Percentiles rank a stretch among this genome's conserved stretches.
These are phyloP conservation scores for Beta macrorhiza DNA, from an alignment of 179 eudicot genomes.

Conservation along the genomic window DNA sequence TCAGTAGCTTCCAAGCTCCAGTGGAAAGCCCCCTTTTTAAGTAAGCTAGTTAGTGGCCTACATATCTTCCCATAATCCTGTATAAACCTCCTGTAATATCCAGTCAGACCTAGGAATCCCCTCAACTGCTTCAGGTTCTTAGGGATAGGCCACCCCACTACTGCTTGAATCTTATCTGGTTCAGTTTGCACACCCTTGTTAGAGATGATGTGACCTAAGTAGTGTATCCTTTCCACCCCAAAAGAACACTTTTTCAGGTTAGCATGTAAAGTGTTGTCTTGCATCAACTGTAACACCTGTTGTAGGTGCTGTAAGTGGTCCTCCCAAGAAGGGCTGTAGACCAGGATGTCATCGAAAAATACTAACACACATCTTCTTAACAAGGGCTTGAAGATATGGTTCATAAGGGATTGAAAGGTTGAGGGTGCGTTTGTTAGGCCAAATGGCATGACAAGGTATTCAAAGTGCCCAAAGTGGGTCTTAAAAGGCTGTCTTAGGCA, in stretches of 20 bases:
- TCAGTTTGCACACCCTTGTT: too few relatives aligned
- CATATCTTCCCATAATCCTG: too few relatives aligned
- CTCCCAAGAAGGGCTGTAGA: neutral
- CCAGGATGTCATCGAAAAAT: neutral
- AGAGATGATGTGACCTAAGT: neutral
- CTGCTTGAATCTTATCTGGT: neutral
- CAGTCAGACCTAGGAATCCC: too few relatives aligned
- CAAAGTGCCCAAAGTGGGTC: neutral
- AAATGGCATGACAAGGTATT: neutral
- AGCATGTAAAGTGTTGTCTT: neutral
- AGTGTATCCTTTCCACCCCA: neutral
- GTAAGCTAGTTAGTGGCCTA: too few relatives aligned
- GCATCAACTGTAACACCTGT: neutral
- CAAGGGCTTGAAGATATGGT: neutral
- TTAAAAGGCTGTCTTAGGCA: neutral
- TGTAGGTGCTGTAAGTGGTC: neutral
- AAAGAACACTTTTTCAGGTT: neutral
- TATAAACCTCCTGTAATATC: too few relatives aligned
- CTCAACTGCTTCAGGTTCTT: too few relatives aligned
- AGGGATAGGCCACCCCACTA: too few relatives aligned
- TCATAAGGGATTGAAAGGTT: neutral
- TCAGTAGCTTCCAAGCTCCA: too few relatives aligned
- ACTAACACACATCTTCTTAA: neutral
- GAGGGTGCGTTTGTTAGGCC: neutral
- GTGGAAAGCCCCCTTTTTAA: too few relatives aligned